Conservation (phyloP, 768 basidiomycete genomes). For the Suillus plorans region DNA sequence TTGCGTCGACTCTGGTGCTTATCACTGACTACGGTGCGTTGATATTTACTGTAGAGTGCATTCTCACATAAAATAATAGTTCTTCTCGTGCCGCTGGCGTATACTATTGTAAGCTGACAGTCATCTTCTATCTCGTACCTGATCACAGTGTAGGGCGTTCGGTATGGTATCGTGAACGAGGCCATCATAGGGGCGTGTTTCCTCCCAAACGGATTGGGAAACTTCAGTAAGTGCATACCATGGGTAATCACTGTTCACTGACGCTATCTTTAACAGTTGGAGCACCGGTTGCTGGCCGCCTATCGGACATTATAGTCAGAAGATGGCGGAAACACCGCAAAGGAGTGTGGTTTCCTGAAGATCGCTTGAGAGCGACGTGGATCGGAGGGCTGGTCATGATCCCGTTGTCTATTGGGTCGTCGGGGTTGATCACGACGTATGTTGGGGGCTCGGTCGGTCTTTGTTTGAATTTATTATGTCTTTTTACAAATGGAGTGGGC, state of each 20-base stretch:
- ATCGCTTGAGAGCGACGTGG: conserved; percentile 52
- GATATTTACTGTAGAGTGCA: conserved; percentile 19
- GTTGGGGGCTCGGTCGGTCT: conserved; percentile 48
- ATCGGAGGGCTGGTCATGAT: conserved; percentile 43
- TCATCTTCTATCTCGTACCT: not conserved
- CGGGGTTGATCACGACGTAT: conserved; percentile 47
- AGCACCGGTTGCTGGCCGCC: conserved; percentile 52
- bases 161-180: conserved; percentile 56
- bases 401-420: conserved; percentile 47
- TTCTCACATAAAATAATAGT: conserved; percentile 27
- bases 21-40: not conserved
- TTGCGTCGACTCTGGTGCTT: not conserved
- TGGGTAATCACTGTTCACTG: not conserved
- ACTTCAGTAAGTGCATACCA: conserved; percentile 44
- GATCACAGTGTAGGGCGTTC: conserved; percentile 41
- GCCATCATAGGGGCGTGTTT: conserved; percentile 60
- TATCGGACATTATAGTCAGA: conserved; percentile 53
- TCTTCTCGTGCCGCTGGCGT: conserved; percentile 54
- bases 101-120: conserved; percentile 50
- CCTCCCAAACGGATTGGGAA: conserved; percentile 58
- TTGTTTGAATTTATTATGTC: conserved; percentile 43
- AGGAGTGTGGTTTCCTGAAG: conserved; percentile 62
- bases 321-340: conserved; percentile 44
- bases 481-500: conserved; percentile 60
- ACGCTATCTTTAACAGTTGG: conserved; percentile 41